phyloP scores from a whole-genome alignment of 345 rosid species.

The Arabidopsis suecica region DNA sequence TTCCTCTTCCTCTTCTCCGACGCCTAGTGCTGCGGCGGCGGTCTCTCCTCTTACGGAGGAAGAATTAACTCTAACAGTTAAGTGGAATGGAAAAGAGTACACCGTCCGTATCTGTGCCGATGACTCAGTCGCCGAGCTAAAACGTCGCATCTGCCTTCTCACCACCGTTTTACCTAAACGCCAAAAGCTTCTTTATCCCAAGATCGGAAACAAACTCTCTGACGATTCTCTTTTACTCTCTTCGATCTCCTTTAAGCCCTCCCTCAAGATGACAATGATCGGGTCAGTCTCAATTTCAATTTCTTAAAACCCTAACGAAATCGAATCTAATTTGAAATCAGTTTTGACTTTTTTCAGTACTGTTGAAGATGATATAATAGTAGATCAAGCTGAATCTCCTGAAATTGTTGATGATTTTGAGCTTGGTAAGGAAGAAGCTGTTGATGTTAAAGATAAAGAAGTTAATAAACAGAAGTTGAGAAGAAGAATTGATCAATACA shows the following conservation, averaged over 20 bases:
- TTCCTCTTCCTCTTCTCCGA: conserved; percentile 36
- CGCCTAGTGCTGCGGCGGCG: conserved; percentile 38
- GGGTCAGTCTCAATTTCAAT: conserved; percentile 47
- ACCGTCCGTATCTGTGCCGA: conserved; percentile 84
- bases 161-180: conserved; percentile 86
- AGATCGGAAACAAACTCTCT: conserved; percentile 82
- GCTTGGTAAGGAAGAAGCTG: conserved; percentile 87
- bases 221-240: conserved; percentile 78
- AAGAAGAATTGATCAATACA: conserved; percentile 74
- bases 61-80: conserved; percentile 77
- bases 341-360: conserved; percentile 49
- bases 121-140: conserved; percentile 89
- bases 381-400: conserved; percentile 77
- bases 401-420: conserved; percentile 92
- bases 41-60: conserved; percentile 54
- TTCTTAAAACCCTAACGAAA: conserved; percentile 29
- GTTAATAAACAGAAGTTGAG: conserved; percentile 79
- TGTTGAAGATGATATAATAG: conserved; percentile 85
- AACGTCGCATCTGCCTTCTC: conserved; percentile 85
- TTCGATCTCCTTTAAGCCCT: conserved; percentile 75
- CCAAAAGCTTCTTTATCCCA: conserved; percentile 96
- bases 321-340: background rate
- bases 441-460: conserved; percentile 84
- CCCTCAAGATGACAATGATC: conserved; percentile 96
- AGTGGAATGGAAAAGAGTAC: conserved; percentile 95